phyloP scores from a whole-genome alignment of 2,329 filamentous ascomycete species.

The Penicillium sumatraense region DNA sequence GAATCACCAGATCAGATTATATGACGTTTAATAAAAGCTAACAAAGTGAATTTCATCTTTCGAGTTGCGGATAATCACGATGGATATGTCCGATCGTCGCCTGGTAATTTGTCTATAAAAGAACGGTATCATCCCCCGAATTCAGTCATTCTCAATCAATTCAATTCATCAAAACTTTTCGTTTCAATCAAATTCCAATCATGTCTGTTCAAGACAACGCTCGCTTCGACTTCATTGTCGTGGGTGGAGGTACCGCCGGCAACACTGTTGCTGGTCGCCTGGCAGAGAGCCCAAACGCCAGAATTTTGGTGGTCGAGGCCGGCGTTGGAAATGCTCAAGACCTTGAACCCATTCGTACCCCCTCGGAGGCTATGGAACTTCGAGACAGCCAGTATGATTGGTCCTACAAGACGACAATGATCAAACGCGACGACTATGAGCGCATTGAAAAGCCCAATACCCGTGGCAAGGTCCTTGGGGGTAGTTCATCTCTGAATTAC shows the following conservation, averaged over 20 bases:
- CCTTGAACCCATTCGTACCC: conserved; percentile 60
- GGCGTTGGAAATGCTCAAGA: conserved; percentile 52
- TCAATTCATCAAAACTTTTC: not conserved
- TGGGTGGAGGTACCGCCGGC: conserved; percentile 43
- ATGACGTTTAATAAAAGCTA: too few relatives aligned
- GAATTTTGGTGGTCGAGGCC: conserved; percentile 42
- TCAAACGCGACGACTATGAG: conserved; percentile 60
- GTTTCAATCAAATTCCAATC: not conserved
- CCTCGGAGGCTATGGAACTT: conserved; percentile 60
- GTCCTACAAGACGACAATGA: conserved; percentile 66
- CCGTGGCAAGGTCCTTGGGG: conserved; percentile 63
- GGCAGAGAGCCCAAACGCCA: conserved; percentile 55
- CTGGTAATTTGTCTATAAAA: too few relatives aligned
- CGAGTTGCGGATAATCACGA: too few relatives aligned
- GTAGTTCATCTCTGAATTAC: conserved; percentile 64
- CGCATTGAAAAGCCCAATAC: conserved; percentile 68
- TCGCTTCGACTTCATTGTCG: conserved; percentile 38
- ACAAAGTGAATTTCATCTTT: too few relatives aligned
- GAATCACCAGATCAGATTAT: too few relatives aligned
- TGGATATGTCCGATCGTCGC: too few relatives aligned
- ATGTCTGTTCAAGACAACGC: conserved; percentile 8
- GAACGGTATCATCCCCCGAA: too few relatives aligned
- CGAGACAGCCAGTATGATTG: conserved; percentile 64
- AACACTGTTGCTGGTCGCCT: conserved; percentile 55
- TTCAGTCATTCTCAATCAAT: not conserved